These are phyloP conservation scores for Plasmopara halstedii DNA, from an alignment of 352 stramenopile genomes.

Conservation along the genomic window DNA sequence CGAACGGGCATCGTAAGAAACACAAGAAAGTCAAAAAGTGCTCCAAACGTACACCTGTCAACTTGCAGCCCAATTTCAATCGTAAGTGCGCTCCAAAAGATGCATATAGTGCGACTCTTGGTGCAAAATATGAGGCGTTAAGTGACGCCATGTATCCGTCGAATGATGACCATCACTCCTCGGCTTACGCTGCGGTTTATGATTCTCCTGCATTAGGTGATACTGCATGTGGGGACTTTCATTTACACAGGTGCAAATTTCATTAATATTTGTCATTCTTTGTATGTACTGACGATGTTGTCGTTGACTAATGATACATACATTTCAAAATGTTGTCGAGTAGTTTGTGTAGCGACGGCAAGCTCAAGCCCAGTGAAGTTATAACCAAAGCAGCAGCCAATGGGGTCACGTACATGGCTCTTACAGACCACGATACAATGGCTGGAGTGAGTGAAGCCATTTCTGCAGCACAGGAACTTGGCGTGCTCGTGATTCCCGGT, in stretches of 20 bases:
- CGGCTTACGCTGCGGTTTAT: conserved; percentile 11
- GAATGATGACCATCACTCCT: conserved; percentile 38
- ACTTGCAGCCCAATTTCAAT: conserved; percentile 75
- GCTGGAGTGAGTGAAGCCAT: conserved; percentile 71
- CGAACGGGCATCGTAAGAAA: conserved; percentile 45
- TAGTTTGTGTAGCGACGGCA: conserved; percentile 79
- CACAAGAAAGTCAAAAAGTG: conserved; percentile 60
- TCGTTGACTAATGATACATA: conserved; percentile 1
- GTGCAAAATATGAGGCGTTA: conserved; percentile 24
- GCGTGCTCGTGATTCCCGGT: conserved; percentile 69
- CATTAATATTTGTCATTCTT: too few species aligned
- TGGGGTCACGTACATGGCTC: conserved; percentile 72
- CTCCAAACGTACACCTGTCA: conserved; percentile 73
- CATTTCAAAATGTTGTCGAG: conserved; percentile 1
- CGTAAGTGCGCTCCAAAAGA: conserved; percentile 58
- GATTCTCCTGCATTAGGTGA: conserved; percentile 49
- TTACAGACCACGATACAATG: conserved; percentile 86
- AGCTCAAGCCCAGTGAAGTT: conserved; percentile 63
- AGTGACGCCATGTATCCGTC: conserved; percentile 72
- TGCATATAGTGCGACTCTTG: background rate
- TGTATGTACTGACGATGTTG: conserved; percentile 1
- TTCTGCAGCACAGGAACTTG: conserved; percentile 42
- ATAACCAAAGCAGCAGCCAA: conserved; percentile 71
- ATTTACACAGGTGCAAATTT: conserved; percentile 64
- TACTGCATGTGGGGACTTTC: conserved; percentile 60